A percentile compares a stretch with the other conserved stretches of the same genome.
These are phyloP conservation scores for Meredithiella fracta DNA, from an alignment of 2,329 filamentous ascomycete genomes.

Conservation along the genomic window DNA sequence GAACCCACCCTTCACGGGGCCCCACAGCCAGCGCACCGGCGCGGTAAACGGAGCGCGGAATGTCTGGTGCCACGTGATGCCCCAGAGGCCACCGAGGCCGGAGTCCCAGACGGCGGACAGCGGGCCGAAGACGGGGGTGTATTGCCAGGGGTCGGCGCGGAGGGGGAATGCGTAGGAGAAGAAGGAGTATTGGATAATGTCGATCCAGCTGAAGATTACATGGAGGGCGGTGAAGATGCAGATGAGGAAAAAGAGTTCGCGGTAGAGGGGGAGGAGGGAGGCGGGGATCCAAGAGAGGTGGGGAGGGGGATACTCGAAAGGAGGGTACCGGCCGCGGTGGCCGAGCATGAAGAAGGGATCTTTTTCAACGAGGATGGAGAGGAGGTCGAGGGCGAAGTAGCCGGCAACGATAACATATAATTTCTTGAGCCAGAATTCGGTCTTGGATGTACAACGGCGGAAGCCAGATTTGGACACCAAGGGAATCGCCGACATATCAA, in stretches of 20 bases:
- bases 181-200: constrained; percentile 37
- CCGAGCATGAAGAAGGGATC: constrained; percentile 63
- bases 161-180: constrained; percentile 35
- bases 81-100: constrained; percentile 71
- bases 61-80: constrained; percentile 77
- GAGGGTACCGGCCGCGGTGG: constrained; percentile 17
- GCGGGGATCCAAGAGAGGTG: constrained; percentile 28
- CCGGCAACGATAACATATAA: constrained; percentile 32
- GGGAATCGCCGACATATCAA: constrained; percentile 28
- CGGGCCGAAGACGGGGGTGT: constrained; percentile 39
- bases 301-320: constrained; percentile 24
- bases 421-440: constrained; percentile 26
- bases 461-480: constrained; percentile 30
- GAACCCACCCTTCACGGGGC: constrained; percentile 21
- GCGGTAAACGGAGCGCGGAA: constrained; percentile 59
- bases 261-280: constrained; percentile 34
- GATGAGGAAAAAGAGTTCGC: constrained; percentile 37
- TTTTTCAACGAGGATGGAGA: constrained; percentile 45
- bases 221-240: constrained; percentile 45
- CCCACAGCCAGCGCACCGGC: constrained; percentile 34
- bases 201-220: constrained; percentile 41
- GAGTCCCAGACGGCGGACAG: constrained; percentile 39
- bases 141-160: constrained; percentile 34
- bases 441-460: constrained; percentile 24
- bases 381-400: constrained; percentile 53